Conservation (phyloP, 2,329 filamentous ascomycete genomes). For the Boeremia exigua region DNA sequence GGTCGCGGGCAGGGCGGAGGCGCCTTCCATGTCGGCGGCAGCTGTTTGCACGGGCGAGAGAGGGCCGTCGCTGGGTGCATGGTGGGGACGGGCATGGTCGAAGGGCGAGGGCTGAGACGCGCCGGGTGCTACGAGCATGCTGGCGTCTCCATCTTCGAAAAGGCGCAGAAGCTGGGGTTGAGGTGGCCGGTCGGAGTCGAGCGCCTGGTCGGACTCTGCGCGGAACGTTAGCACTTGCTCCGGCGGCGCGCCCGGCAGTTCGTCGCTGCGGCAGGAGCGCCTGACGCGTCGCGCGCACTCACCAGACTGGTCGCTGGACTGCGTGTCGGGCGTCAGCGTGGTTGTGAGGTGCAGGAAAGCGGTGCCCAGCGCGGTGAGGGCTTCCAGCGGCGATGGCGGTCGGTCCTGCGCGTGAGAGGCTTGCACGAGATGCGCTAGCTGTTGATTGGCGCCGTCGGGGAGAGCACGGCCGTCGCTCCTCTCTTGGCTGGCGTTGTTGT, state of each 20-base stretch:
- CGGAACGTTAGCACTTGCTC: conserved; percentile 12
- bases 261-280: conserved; percentile 1
- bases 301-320: background rate
- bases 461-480: background rate
- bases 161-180: conserved; percentile 1
- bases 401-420: conserved; percentile 20
- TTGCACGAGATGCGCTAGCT: conserved; percentile 20
- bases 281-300: conserved; percentile 12
- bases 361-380: conserved; percentile 10
- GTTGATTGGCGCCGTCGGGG: conserved; percentile 10
- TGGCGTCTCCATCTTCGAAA: conserved; percentile 39
- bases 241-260: conserved; percentile 13
- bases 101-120: conserved; percentile 21
- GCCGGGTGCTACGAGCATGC: conserved; percentile 40
- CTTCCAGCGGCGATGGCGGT: background rate
- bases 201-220: conserved; percentile 7
- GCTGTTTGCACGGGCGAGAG: conserved; percentile 24
- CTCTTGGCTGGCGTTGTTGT: background rate
- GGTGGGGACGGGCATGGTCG: conserved; percentile 30
- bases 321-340: background rate
- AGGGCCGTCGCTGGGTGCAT: conserved; percentile 31
- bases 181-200: conserved; percentile 1
- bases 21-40: conserved; percentile 38
- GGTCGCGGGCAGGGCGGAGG: conserved; percentile 30
- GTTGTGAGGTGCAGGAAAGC: background rate